These are phyloP conservation scores for Colletotrichum ledebouriae DNA, from an alignment of 2,329 filamentous ascomycete genomes.

Conservation along the genomic window DNA sequence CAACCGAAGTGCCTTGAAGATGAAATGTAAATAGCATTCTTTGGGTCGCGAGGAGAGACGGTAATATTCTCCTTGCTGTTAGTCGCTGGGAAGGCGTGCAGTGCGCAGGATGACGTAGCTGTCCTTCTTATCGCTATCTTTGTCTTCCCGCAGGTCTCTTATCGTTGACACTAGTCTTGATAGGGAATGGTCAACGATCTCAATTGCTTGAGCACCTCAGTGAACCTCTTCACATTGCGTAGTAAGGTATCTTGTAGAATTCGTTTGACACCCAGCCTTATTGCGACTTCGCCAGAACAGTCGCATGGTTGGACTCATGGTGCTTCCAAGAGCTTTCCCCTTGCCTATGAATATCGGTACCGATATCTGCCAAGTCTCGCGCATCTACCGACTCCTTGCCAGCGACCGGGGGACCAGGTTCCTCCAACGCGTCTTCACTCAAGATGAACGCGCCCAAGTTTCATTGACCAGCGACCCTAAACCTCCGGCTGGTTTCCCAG, in stretches of 20 bases:
- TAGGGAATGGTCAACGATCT: slow-evolving; percentile 3
- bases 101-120: slow-evolving; percentile 34
- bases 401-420: slow-evolving; percentile 59
- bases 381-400: slow-evolving; percentile 72
- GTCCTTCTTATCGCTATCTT: slow-evolving; percentile 35
- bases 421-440: slow-evolving; percentile 61
- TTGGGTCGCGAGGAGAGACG: slow-evolving; percentile 18
- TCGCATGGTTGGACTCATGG: slow-evolving; percentile 11
- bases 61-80: slow-evolving; percentile 18
- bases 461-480: slow-evolving; percentile 32
- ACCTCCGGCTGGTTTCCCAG: not conserved
- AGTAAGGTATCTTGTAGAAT: not conserved
- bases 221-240: not conserved
- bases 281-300: not conserved
- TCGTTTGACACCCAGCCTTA: not conserved
- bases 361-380: slow-evolving; percentile 80
- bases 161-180: slow-evolving; percentile 25
- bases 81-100: not conserved
- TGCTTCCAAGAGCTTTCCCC: slow-evolving; percentile 63
- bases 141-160: slow-evolving; percentile 18
- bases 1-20: slow-evolving; percentile 5
- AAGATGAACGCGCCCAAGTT: slow-evolving; percentile 53
- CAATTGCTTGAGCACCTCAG: not conserved
- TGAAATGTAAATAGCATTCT: slow-evolving; percentile 37
- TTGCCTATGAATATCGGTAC: slow-evolving; percentile 79